A percentile compares a stretch with the other conserved stretches of the same genome.
Conservation (phyloP, 306 rosid species). For the Ormosia semicastrata region DNA sequence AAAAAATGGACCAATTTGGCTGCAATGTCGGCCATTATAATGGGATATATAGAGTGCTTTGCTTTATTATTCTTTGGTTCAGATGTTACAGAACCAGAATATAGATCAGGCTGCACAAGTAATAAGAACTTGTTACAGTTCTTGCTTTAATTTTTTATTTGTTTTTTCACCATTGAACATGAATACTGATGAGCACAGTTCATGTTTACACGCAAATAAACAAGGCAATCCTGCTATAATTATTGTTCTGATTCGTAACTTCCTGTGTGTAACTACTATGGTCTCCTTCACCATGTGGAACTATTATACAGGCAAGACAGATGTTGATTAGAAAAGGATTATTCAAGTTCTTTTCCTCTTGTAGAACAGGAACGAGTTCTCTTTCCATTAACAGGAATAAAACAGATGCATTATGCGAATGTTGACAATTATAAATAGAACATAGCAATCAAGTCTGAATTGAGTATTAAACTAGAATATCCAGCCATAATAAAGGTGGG, state of each 20-base stretch:
- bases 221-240: neutral
- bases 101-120: slow-evolving; percentile 2
- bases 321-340: neutral
- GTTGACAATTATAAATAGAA: neutral
- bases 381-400: neutral
- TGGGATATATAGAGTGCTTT: slow-evolving; percentile 57
- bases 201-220: neutral
- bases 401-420: neutral
- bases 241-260: neutral
- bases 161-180: neutral
- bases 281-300: neutral
- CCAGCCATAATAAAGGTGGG: neutral
- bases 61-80: slow-evolving; percentile 54
- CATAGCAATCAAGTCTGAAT: neutral
- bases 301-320: neutral
- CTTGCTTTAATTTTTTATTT: neutral
- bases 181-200: neutral
- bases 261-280: neutral
- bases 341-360: neutral
- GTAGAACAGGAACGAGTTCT: neutral
- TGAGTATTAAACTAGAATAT: neutral
- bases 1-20: slow-evolving; percentile 77
- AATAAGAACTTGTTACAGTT: neutral
- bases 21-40: slow-evolving; percentile 73
- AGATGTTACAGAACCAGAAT: slow-evolving; percentile 57